phyloP scores from a whole-genome alignment of 2,329 filamentous ascomycete species.

The Beauveria asiatica region DNA sequence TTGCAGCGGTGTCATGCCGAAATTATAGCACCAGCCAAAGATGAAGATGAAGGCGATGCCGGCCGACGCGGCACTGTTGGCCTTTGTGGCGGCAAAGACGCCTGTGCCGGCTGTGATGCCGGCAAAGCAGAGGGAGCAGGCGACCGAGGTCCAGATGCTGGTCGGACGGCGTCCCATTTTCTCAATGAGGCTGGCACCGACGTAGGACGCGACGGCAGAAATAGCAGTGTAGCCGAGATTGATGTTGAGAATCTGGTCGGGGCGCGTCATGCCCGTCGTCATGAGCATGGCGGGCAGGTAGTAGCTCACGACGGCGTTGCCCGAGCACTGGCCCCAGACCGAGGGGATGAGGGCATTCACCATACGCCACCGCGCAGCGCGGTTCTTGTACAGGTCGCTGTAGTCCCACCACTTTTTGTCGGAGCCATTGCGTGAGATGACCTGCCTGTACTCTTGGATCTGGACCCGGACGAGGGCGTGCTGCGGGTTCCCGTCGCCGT shows the following conservation, averaged over 20 bases:
- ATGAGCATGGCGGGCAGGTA: constrained; percentile 42
- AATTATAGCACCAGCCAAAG: constrained; percentile 33
- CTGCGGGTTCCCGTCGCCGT: constrained; percentile 31
- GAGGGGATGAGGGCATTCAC: neutral
- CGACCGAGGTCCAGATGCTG: constrained; percentile 37
- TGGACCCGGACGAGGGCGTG: constrained; percentile 30
- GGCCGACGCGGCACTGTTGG: neutral
- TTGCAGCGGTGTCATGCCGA: constrained; percentile 40
- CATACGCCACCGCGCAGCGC: neutral
- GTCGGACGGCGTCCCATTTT: constrained; percentile 42
- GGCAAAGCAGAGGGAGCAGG: constrained; percentile 33
- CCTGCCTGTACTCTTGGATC: constrained; percentile 26
- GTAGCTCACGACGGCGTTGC: constrained; percentile 34
- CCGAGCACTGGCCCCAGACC: constrained; percentile 38
- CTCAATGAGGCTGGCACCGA: constrained; percentile 41
- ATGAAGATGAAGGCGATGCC: constrained; percentile 32
- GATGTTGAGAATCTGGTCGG: constrained; percentile 34
- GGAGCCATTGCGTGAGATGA: constrained; percentile 25
- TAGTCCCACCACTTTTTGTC: constrained; percentile 35
- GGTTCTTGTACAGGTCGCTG: constrained; percentile 27
- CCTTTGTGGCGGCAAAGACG: constrained; percentile 20
- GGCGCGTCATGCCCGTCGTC: constrained; percentile 37
- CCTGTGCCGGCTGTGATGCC: constrained; percentile 38
- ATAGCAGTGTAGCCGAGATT: constrained; percentile 39
- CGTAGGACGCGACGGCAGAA: constrained; percentile 38